A percentile compares a stretch with the other conserved stretches of the same genome.
Evolutionary conservation across 345 rosid species (phyloP).

Genomic region (Carallia brachiata): DNA sequence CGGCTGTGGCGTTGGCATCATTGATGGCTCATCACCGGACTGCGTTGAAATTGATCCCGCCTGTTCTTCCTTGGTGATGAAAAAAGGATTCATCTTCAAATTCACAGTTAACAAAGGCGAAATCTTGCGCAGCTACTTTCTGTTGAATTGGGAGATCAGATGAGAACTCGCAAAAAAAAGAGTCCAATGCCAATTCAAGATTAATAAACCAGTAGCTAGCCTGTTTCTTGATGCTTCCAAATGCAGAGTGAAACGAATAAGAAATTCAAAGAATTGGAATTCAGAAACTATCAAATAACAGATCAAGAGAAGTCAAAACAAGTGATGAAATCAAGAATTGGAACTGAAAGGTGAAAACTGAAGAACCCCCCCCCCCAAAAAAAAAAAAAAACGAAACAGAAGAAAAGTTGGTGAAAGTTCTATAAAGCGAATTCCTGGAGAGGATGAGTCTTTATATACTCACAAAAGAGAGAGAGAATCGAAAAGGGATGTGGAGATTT

Average conservation of each 20-base stretch:
- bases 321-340: too few species aligned
- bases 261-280: too few species aligned
- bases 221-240: background rate
- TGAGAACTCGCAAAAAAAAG: too few species aligned
- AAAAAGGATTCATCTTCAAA: slow-evolving; percentile 43
- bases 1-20: slow-evolving; percentile 47
- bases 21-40: slow-evolving; percentile 14
- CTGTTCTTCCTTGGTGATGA: slow-evolving; percentile 44
- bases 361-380: too few species aligned
- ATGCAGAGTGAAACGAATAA: too few species aligned
- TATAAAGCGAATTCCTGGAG: background rate
- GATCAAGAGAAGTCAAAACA: too few species aligned
- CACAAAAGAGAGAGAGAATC: too few species aligned
- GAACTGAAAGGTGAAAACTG: too few species aligned
- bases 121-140: background rate
- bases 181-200: background rate
- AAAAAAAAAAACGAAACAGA: background rate
- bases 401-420: background rate
- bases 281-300: too few species aligned
- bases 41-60: slow-evolving; percentile 25
- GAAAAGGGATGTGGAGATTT: background rate
- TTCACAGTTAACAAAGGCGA: background rate
- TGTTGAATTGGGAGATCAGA: too few species aligned
- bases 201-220: background rate
- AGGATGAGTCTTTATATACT: background rate